Conservation (phyloP, 176 grass and related monocot species). For the Puya raimondii region DNA sequence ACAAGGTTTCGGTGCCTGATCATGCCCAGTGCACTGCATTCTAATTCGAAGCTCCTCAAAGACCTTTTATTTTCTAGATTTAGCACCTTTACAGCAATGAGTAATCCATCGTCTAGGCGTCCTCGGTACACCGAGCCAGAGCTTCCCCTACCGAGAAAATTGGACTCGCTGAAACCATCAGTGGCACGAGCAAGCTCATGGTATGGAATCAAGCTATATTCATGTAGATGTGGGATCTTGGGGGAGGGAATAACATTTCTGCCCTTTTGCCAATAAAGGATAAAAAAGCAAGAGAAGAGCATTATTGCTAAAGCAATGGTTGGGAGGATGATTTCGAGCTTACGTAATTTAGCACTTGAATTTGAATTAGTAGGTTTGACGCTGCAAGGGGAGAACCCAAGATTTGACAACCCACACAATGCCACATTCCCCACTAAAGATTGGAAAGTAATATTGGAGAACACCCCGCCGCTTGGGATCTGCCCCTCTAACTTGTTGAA, state of each 20-base stretch:
- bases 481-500: slow-evolving; percentile 19
- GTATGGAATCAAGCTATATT: slow-evolving; percentile 18
- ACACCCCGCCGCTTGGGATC: slow-evolving; percentile 13
- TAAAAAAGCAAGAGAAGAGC: neutral
- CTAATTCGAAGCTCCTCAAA: slow-evolving; percentile 16
- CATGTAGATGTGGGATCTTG: neutral
- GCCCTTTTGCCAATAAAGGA: slow-evolving; percentile 2
- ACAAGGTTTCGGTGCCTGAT: slow-evolving; percentile 19
- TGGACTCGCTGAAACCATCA: slow-evolving; percentile 19
- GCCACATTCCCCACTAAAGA: slow-evolving; percentile 13
- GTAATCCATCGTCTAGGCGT: slow-evolving; percentile 1
- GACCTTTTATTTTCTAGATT: slow-evolving; percentile 1
- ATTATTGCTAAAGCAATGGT: slow-evolving; percentile 5
- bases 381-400: slow-evolving; percentile 4
- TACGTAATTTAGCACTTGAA: neutral
- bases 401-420: slow-evolving; percentile 8
- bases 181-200: slow-evolving; percentile 17
- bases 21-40: slow-evolving; percentile 11
- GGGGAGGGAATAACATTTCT: neutral
- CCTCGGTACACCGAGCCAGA: slow-evolving; percentile 23
- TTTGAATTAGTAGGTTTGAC: slow-evolving; percentile 7
- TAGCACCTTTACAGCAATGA: slow-evolving; percentile 12
- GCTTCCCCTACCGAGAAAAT: slow-evolving; percentile 13
- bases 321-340: slow-evolving; percentile 14
- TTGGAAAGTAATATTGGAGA: slow-evolving; percentile 17